Base-by-base conservation (phyloP, 805 yeast genomes). In the Yamadazyma sp. region DNA sequence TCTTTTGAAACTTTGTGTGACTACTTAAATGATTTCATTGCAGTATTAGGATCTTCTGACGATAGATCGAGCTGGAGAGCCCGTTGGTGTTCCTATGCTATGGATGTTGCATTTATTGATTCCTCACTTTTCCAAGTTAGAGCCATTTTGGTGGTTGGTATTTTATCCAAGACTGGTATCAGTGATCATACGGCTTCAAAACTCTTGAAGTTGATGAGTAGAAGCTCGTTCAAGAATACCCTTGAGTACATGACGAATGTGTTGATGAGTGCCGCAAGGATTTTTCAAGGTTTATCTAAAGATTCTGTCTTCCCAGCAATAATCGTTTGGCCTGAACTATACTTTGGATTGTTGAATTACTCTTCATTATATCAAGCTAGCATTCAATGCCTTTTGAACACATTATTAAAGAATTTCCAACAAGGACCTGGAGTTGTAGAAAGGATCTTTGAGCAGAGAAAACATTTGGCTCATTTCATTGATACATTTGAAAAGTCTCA, bases 91-190 rank as follows among this genome's bases (percentile, higher is more conserved):
- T 70, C 82, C 24, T 73, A 75, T 47, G 75, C 82, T 4, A 65
- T 80, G 68, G 81, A 78, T 45, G 73, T 84, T 13, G 80, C 85
- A 0, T 79, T 80, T 50, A 62, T 66, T 31, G 59, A 67, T 3
- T 68, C 70, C 17, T 76, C 86, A 0, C 73, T 80, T 24, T 67
- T 84, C 34, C 85, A 84, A 48, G 75, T 78, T 4, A 68, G 91
- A 38, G 85, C 89, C 0, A 62, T 82, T 44, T 63, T 85, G 45
- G 73, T 84, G 5, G 68, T 85, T 12, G 93, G 95, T 26, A 77
- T 82, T 24, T 57, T 87, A 29, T 73, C 86, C 0, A 76, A 75
- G 43, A 60, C 68, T 9, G 88, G 87, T 18, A 74, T 83, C 17
- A 76, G 77, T 34, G 85, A 81, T 48, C 64, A 68, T 65, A 47